Percentiles rank a stretch among this genome's conserved stretches.
Evolutionary conservation across 1,139 yeast genomes (phyloP).

Genomic region (Diutina sp.): DNA sequence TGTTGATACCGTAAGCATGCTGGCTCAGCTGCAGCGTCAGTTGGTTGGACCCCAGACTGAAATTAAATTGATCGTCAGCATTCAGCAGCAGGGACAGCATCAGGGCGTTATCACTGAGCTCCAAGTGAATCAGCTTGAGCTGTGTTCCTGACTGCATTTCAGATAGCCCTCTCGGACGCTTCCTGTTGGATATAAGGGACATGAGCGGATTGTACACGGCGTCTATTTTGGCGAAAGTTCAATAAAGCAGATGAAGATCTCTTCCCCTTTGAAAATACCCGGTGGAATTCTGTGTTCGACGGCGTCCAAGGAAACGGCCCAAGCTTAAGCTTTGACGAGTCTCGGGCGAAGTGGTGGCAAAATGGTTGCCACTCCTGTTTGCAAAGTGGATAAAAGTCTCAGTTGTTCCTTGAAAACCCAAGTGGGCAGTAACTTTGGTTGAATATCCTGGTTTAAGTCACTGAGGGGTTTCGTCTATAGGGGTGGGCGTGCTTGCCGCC

Average conservation of each 20-base stretch:
- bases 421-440: background rate
- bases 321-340: background rate
- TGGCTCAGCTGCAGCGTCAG: background rate
- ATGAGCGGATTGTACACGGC: background rate
- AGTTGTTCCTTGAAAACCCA: background rate
- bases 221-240: background rate
- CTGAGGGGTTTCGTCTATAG: background rate
- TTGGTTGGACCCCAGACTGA: background rate
- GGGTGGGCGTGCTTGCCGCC: constrained; percentile 1
- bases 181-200: constrained; percentile 1
- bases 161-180: background rate
- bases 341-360: background rate
- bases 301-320: background rate
- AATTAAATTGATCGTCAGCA: background rate
- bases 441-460: background rate
- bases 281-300: background rate
- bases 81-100: constrained; percentile 1
- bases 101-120: background rate
- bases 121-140: background rate
- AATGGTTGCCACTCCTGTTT: background rate
- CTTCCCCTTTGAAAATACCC: background rate
- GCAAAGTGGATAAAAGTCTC: background rate
- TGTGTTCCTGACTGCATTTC: background rate
- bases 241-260: background rate
- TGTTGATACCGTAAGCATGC: background rate